Evolutionary conservation across 306 rosid genomes (phyloP).

Genomic region (Citrullus mucosospermus): DNA sequence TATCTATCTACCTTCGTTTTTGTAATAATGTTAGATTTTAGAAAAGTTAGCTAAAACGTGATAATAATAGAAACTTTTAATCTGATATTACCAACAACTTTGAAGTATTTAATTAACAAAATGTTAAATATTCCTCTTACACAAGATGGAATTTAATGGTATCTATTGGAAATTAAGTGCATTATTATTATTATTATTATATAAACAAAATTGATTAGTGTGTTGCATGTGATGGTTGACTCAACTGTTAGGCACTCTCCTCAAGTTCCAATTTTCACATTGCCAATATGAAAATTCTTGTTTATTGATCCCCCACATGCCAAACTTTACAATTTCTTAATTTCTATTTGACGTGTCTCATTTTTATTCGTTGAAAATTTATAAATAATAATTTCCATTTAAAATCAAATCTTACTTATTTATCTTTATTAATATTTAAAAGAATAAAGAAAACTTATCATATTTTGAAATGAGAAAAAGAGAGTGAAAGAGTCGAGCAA

Average conservation of each 20-base stretch:
- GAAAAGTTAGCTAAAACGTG: neutral
- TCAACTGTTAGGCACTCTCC: neutral
- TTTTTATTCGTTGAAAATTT: neutral
- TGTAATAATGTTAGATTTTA: no score
- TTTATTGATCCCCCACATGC: neutral
- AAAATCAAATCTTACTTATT: neutral
- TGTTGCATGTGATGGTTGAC: slow-evolving; percentile 1
- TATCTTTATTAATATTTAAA: neutral
- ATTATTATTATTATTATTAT: neutral
- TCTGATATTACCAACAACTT: neutral
- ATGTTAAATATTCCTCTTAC: neutral
- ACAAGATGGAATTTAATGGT: neutral
- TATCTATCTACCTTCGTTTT: no score
- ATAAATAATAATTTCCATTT: neutral
- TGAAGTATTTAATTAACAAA: neutral
- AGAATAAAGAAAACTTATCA: neutral
- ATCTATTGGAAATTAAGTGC: neutral
- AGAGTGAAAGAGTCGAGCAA: no score
- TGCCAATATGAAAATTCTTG: neutral
- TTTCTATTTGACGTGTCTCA: neutral
- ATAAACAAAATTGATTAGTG: neutral
- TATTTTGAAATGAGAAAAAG: no score
- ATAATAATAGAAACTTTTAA: neutral
- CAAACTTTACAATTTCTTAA: neutral
- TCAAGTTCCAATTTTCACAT: slow-evolving; percentile 3